phyloP scores from a whole-genome alignment of 2,329 filamentous ascomycete genomes.

The Helicocarpus griseus region DNA sequence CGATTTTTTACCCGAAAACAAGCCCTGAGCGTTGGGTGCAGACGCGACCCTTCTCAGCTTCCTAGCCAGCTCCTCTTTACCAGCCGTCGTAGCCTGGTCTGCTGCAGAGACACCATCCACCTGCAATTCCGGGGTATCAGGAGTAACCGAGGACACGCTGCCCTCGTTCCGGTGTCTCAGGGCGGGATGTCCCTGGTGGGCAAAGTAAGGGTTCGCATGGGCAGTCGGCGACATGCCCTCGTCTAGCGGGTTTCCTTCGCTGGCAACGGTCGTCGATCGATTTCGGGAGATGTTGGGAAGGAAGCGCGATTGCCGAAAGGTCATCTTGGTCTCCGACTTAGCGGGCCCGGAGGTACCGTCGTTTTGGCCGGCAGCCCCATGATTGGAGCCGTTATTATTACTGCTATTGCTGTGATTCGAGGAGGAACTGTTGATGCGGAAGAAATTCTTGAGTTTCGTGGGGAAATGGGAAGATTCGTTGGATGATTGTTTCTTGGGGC shows the following conservation, averaged over 20 bases:
- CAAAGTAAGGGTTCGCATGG: slow-evolving; percentile 93
- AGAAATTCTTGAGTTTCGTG: slow-evolving; percentile 60
- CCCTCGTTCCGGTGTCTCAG: slow-evolving; percentile 90
- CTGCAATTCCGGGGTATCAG: slow-evolving; percentile 75
- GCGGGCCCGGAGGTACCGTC: slow-evolving; percentile 35
- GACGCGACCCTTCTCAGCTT: slow-evolving; percentile 91
- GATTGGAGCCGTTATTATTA: slow-evolving; percentile 16
- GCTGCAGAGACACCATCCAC: slow-evolving; percentile 57
- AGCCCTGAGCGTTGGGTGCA: slow-evolving; percentile 89
- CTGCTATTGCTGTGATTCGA: slow-evolving; percentile 29
- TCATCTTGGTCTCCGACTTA: slow-evolving; percentile 54
- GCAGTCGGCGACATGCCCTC: slow-evolving; percentile 85
- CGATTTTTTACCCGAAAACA: slow-evolving; percentile 58
- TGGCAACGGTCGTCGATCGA: slow-evolving; percentile 80
- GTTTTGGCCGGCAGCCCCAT: slow-evolving; percentile 16
- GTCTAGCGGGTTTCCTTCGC: slow-evolving; percentile 83
- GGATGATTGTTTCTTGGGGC: slow-evolving; percentile 36
- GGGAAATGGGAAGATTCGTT: slow-evolving; percentile 46
- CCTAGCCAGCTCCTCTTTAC: slow-evolving; percentile 87
- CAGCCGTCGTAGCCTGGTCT: slow-evolving; percentile 61
- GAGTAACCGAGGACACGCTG: slow-evolving; percentile 84
- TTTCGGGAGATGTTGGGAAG: slow-evolving; percentile 80
- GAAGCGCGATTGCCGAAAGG: slow-evolving; percentile 77
- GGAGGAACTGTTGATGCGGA: slow-evolving; percentile 47
- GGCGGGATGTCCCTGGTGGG: slow-evolving; percentile 86